Evolutionary conservation across 345 rosid genomes (phyloP).

Genomic region (Camelina sativa): DNA sequence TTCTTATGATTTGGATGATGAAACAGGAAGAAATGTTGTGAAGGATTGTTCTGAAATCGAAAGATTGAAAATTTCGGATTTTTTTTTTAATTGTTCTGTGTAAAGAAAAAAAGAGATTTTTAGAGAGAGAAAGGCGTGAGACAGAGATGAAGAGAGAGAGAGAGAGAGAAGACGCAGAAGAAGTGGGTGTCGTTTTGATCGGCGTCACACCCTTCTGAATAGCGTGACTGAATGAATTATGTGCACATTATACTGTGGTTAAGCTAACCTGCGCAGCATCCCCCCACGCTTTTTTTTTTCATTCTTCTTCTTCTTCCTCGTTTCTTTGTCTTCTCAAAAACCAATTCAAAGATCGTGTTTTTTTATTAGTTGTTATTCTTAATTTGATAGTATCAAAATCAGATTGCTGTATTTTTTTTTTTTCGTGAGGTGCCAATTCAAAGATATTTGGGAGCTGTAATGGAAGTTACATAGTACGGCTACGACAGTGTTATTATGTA

Average conservation of each 20-base stretch:
- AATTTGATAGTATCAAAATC: background rate
- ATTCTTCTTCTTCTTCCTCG: constrained; percentile 31
- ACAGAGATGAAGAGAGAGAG: constrained; percentile 39
- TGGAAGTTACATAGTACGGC: constrained; percentile 15
- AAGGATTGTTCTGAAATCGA: background rate
- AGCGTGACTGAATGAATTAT: constrained; percentile 16
- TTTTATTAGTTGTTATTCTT: background rate
- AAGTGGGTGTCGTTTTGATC: constrained; percentile 36
- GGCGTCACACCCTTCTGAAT: constrained; percentile 43
- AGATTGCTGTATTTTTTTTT: no score
- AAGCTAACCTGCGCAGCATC: constrained; percentile 43
- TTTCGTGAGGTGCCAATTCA: background rate
- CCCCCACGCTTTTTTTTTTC: constrained; percentile 2
- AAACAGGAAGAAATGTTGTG: constrained; percentile 2
- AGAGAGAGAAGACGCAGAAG: constrained; percentile 37
- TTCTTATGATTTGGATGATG: constrained; percentile 11
- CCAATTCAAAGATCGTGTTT: constrained; percentile 35
- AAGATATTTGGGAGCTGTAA: constrained; percentile 8
- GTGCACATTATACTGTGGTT: constrained; percentile 23
- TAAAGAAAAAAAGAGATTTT: background rate
- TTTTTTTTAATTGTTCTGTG: constrained; percentile 8
- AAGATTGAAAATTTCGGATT: background rate
- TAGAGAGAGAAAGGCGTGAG: constrained; percentile 46
- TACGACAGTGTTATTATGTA: constrained; percentile 4
- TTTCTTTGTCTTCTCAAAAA: constrained; percentile 4